These are phyloP conservation scores for Exophiala phaeomuriformis DNA, from an alignment of 2,329 filamentous ascomycete species.

Conservation along the genomic window DNA sequence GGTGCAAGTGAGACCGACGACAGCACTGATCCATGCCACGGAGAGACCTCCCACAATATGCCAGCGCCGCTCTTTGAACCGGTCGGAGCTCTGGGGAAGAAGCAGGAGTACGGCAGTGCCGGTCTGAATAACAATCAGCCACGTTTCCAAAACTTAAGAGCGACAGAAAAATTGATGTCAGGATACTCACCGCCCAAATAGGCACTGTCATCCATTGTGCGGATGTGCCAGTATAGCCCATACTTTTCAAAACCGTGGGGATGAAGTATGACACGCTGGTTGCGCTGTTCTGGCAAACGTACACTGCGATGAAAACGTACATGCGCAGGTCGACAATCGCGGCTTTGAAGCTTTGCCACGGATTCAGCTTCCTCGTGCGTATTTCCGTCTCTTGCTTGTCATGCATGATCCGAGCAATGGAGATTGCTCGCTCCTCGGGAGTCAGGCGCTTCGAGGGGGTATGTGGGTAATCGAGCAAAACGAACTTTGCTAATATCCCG, in stretches of 20 bases:
- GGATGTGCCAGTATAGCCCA: conserved; percentile 26
- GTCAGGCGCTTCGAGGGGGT: conserved; percentile 31
- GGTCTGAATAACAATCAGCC: background rate
- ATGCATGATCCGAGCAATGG: conserved; percentile 28
- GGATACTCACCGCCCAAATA: conserved; percentile 27
- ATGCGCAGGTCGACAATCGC: conserved; percentile 25
- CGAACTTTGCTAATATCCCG: conserved; percentile 38
- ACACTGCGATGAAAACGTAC: conserved; percentile 21
- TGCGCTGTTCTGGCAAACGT: conserved; percentile 29
- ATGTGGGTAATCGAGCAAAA: conserved; percentile 42
- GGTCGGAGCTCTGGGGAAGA: conserved; percentile 29
- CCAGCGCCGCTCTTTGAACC: conserved; percentile 28
- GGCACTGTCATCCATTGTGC: conserved; percentile 34
- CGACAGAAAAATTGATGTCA: conserved; percentile 20
- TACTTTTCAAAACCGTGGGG: conserved; percentile 30
- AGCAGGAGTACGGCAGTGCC: conserved; percentile 27
- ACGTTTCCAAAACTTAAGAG: conserved; percentile 19
- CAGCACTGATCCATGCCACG: conserved; percentile 59
- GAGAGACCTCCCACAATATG: conserved; percentile 28
- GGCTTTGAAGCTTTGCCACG: conserved; percentile 29
- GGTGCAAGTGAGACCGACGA: conserved; percentile 60
- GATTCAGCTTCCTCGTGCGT: conserved; percentile 15
- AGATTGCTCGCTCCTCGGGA: conserved; percentile 38
- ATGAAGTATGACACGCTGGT: conserved; percentile 34
- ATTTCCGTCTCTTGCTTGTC: conserved; percentile 25